Evolutionary conservation across 345 rosid species (phyloP), one percentile per base, ranked within the genome.

Genomic region (Laguncularia racemosa): DNA sequence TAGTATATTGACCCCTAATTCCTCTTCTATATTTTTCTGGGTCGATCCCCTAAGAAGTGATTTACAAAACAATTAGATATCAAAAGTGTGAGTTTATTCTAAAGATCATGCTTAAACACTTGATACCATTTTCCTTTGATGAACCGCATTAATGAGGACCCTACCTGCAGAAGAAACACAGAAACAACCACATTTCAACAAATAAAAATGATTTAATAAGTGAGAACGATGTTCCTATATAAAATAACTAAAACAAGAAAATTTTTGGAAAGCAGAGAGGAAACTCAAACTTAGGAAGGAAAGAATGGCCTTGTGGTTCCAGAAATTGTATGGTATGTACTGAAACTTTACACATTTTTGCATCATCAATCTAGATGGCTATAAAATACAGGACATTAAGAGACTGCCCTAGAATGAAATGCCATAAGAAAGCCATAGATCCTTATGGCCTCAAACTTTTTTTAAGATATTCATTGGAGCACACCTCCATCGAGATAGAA

Each of bases 81-180:
- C n/a, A 56, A 20, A 51, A 45, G 55, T 15, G 40, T 40, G 55
- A 73, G 58, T 53, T 44, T 28, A 53, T 18, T 51, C 28, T 13
- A 55, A 70, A 61, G 48, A 44, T 44, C 55, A 19, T 49, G 61
- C 9, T 64, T 54, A 70, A 47, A 40, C 58, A 64, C 63, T 62
- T 18, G 50, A 48, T 83, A 93, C 97, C 81, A 76, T 82, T 74
- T 83, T 69, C 95, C 97, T 73, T 63, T 69, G 67, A 89, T 53
- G 58, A 87, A 93, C 59, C 67, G 84, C 63, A 93, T 61, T 50
- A 89, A 73, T 67, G 99, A 87, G 57, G 95, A 79, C 50, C 88
- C 99, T 26, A 85, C 83, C 99, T 93, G 72, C 68, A 65, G 44
- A 62, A 55, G 40, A 67, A 71, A 59, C 13, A 57, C 19, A 60